Conservation (phyloP, 2,329 filamentous ascomycete genomes). For the Fusarium sp. region DNA sequence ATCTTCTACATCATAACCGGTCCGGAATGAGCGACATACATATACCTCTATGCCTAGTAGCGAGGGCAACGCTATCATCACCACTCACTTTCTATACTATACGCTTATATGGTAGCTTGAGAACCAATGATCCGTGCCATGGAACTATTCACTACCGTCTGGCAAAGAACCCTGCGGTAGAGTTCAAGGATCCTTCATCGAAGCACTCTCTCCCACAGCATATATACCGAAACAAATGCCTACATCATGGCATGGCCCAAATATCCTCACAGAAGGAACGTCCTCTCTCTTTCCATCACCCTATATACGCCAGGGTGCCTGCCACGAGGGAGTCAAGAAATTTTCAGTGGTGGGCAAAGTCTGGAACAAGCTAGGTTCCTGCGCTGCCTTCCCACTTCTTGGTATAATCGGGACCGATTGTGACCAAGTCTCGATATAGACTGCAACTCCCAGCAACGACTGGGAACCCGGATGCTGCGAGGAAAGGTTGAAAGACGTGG, state of each 20-base stretch:
- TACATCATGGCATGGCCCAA: background rate
- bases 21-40: background rate
- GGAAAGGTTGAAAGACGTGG: background rate
- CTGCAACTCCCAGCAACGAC: background rate
- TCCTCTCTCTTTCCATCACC: background rate
- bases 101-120: background rate
- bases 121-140: background rate
- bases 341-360: background rate
- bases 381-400: background rate
- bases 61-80: background rate
- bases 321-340: background rate
- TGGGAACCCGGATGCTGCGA: background rate
- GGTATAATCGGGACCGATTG: background rate
- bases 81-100: background rate
- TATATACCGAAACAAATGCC: background rate
- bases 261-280: background rate
- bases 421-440: background rate
- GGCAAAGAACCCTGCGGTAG: background rate
- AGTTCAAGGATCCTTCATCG: background rate
- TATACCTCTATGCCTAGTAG: background rate
- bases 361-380: background rate
- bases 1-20: background rate
- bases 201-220: background rate
- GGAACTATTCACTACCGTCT: background rate
- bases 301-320: background rate